phyloP scores from a whole-genome alignment of 164 flowering plant genomes.

The Cinnamomum chago region DNA sequence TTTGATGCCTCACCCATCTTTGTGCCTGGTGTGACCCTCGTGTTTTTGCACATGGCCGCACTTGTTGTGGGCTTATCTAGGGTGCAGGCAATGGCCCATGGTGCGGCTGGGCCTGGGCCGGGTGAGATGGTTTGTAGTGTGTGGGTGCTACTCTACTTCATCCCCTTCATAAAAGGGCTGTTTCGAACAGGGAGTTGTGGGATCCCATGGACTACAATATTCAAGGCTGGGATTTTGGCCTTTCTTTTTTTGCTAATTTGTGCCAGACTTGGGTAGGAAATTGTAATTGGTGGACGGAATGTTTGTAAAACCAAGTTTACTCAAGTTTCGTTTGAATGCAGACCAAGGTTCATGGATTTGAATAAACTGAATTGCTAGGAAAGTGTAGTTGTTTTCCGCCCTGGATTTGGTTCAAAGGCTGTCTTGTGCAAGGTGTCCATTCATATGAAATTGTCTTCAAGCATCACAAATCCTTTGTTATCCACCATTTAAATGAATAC shows the following conservation, averaged over 20 bases:
- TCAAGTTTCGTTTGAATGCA: no score
- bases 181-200: constrained; percentile 49
- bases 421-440: constrained; percentile 68
- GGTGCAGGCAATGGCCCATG: background rate
- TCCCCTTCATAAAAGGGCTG: constrained; percentile 49
- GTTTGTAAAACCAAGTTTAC: no score
- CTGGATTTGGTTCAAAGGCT: constrained; percentile 68
- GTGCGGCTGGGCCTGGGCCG: background rate
- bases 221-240: constrained; percentile 32
- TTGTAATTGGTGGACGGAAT: no score
- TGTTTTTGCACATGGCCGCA: constrained; percentile 37
- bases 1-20: constrained; percentile 46
- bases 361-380: no score
- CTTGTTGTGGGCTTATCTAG: constrained; percentile 13
- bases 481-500: constrained; percentile 84
- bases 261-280: background rate
- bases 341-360: no score
- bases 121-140: constrained; percentile 38
- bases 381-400: background rate
- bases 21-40: constrained; percentile 32
- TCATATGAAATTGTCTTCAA: constrained; percentile 69
- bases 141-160: constrained; percentile 36
- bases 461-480: constrained; percentile 67
- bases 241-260: constrained; percentile 28
- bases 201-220: constrained; percentile 41